Percentiles rank a stretch among this genome's conserved stretches.
phyloP scores from a whole-genome alignment of 768 basidiomycete genomes.

The Tylopilus sp. region DNA sequence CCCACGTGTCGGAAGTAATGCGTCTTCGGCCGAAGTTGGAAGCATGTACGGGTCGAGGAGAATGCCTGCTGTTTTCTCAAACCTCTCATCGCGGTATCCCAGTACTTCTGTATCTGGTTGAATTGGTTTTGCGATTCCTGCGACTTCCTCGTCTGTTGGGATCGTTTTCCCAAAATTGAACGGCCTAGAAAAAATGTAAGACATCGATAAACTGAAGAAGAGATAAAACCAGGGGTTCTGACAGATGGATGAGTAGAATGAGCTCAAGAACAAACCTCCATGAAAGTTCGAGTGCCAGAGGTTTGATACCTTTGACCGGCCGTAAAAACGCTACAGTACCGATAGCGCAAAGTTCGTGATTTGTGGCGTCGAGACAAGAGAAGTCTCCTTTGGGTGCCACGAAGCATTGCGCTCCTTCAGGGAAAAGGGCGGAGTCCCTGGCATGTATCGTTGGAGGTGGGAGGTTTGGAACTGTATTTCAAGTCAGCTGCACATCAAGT shows the following conservation, averaged over 20 bases:
- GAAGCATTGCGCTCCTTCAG: constrained; percentile 28
- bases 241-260: not conserved
- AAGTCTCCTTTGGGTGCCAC: constrained; percentile 22
- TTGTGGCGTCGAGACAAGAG: not conserved
- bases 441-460: constrained; percentile 50
- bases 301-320: constrained; percentile 55
- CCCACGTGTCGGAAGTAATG: constrained; percentile 10
- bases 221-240: not conserved
- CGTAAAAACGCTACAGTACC: constrained; percentile 34
- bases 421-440: constrained; percentile 32
- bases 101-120: constrained; percentile 9
- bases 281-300: constrained; percentile 57
- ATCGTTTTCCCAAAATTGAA: constrained; percentile 42
- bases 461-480: constrained; percentile 50
- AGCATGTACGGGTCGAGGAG: constrained; percentile 12
- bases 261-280: constrained; percentile 54
- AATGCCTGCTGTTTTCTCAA: constrained; percentile 1
- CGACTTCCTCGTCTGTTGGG: constrained; percentile 33
- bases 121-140: constrained; percentile 15
- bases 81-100: constrained; percentile 15
- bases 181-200: constrained; percentile 33
- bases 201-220: not conserved
- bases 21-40: constrained; percentile 10
- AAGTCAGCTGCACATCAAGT: constrained; percentile 16
- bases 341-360: not conserved